Conservation (phyloP, 257 asterid genomes). For the Solanum ossicruentum region DNA sequence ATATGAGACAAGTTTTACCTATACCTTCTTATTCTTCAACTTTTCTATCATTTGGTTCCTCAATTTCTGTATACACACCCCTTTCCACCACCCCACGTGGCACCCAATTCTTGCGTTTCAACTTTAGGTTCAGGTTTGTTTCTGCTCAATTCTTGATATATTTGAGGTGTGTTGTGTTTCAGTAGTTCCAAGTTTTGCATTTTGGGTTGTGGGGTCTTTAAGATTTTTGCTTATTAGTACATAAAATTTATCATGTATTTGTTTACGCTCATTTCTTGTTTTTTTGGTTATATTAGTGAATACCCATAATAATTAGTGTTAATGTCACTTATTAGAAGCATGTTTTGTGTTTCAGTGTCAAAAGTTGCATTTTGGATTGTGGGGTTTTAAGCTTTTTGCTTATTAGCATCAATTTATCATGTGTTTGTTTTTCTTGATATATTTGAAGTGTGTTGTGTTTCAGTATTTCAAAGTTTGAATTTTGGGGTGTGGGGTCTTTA, state of each 20-base stretch:
- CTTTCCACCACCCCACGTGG: neutral
- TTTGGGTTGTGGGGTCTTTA: neutral
- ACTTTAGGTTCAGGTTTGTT: conserved; percentile 24
- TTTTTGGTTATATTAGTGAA: neutral
- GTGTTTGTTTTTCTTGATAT: neutral
- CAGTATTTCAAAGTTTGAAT: neutral
- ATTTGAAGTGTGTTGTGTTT: neutral
- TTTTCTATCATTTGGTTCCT: neutral
- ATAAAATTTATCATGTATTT: neutral
- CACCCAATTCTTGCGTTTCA: conserved; percentile 9
- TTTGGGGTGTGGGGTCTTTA: neutral
- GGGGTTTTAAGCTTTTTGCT: neutral
- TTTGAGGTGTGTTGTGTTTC: neutral
- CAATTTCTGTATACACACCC: neutral
- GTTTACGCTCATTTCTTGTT: neutral
- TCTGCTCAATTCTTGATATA: neutral
- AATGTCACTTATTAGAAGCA: neutral
- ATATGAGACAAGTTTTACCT: conserved; percentile 20
- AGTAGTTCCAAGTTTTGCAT: neutral
- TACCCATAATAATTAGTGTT: neutral
- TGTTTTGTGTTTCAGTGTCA: neutral
- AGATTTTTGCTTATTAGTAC: neutral
- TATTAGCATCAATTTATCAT: neutral
- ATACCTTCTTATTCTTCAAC: neutral
- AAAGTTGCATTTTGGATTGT: neutral